Percentiles rank a stretch among this genome's conserved stretches.
These are phyloP conservation scores for Nothophytophthora sp. DNA, from an alignment of 352 stramenopile species.

Conservation along the genomic window DNA sequence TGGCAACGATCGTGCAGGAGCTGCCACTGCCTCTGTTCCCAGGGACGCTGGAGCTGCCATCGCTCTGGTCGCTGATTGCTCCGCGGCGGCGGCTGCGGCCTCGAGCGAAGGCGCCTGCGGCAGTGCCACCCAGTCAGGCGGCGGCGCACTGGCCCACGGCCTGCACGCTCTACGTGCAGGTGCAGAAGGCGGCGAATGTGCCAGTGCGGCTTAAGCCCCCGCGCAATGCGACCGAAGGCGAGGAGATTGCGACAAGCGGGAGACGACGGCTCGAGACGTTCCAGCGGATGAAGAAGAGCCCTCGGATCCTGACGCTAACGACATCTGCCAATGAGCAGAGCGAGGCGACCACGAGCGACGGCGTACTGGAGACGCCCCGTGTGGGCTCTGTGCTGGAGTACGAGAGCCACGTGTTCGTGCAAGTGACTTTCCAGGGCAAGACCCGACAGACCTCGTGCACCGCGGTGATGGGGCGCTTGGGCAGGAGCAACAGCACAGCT, in stretches of 20 bases:
- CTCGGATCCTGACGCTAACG: conserved; percentile 5
- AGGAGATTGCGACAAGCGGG: conserved; percentile 7
- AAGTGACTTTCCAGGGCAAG: conserved; percentile 83
- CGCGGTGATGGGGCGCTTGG: conserved; percentile 10
- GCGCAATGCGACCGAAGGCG: conserved; percentile 9
- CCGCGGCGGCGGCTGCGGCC: conserved; percentile 53
- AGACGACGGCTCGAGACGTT: conserved; percentile 18
- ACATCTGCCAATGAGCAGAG: background rate
- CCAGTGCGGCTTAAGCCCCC: conserved; percentile 48
- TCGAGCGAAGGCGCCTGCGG: conserved; percentile 24
- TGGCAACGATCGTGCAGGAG: conserved; percentile 85
- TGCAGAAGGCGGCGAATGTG: conserved; percentile 79
- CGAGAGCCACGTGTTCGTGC: conserved; percentile 73
- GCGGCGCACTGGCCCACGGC: conserved; percentile 53
- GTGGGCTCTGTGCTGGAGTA: conserved; percentile 12
- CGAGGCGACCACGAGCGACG: conserved; percentile 7
- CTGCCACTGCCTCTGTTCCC: conserved; percentile 80
- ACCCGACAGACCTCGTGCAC: conserved; percentile 65
- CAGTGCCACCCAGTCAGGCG: conserved; percentile 1
- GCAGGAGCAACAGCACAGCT: background rate
- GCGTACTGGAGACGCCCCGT: conserved; percentile 11
- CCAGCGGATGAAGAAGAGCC: conserved; percentile 22
- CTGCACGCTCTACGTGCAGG: conserved; percentile 83
- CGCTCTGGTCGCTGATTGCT: conserved; percentile 55
- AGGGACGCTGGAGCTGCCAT: conserved; percentile 60